These are phyloP conservation scores for Bocquillonia castaneifolia DNA, from an alignment of 441 rosid genomes.

Conservation along the genomic window DNA sequence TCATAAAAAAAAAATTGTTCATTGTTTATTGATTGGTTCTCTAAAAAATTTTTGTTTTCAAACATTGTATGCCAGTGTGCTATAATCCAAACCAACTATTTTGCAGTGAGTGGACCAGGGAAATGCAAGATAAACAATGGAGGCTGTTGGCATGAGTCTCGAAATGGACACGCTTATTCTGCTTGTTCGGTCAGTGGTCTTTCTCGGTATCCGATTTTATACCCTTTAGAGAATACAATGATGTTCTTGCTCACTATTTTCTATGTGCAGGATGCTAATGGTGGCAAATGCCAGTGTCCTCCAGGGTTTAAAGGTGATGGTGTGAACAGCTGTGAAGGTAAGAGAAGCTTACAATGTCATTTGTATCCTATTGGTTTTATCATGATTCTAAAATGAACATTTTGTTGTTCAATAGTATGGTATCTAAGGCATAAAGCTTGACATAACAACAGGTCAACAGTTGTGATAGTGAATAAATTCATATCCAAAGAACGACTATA, in stretches of 20 bases:
- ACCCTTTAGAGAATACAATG: constrained; percentile 9
- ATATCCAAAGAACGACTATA: neutral
- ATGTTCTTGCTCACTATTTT: constrained; percentile 14
- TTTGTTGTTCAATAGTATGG: neutral
- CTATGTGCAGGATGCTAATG: constrained; percentile 53
- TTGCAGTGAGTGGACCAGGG: constrained; percentile 84
- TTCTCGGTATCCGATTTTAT: constrained; percentile 1
- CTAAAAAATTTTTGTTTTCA: too few species aligned
- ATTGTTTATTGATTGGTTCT: neutral
- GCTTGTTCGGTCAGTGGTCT: constrained; percentile 70
- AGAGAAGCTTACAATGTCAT: constrained; percentile 15
- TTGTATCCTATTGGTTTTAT: neutral
- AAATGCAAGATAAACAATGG: constrained; percentile 88
- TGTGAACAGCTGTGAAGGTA: constrained; percentile 70
- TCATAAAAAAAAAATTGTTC: neutral
- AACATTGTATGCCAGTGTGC: neutral
- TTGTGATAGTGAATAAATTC: neutral
- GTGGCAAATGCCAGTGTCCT: constrained; percentile 74
- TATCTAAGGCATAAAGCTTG: neutral
- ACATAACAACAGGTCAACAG: neutral
- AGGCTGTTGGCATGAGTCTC: constrained; percentile 85
- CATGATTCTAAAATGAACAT: neutral
- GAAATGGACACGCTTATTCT: constrained; percentile 60
- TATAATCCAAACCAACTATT: neutral
- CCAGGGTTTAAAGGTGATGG: constrained; percentile 87